Evolutionary conservation across 2,329 filamentous ascomycete species (phyloP).

Genomic region (Elsinoe fawcettii): DNA sequence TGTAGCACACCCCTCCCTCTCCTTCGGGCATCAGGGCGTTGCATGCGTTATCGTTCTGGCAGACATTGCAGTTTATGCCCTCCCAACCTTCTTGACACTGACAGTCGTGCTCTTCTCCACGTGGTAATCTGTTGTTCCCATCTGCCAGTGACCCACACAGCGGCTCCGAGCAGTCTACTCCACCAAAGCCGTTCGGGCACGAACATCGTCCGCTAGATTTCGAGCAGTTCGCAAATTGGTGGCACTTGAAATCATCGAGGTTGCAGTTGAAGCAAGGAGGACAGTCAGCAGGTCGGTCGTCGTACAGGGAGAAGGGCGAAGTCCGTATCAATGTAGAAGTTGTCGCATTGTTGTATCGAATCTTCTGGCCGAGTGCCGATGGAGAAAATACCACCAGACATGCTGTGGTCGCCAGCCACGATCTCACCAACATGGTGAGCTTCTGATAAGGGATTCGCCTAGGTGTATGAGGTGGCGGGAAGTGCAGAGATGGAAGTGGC

Average conservation of each 20-base stretch:
- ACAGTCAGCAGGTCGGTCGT: slow-evolving; percentile 66
- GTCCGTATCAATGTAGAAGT: slow-evolving; percentile 41
- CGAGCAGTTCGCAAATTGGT: slow-evolving; percentile 85
- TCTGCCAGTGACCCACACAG: slow-evolving; percentile 83
- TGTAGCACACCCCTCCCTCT: slow-evolving; percentile 82
- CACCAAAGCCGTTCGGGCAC: slow-evolving; percentile 86
- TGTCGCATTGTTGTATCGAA: slow-evolving; percentile 17
- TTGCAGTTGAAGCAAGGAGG: slow-evolving; percentile 97
- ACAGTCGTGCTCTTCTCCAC: slow-evolving; percentile 59
- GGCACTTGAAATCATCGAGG: slow-evolving; percentile 81
- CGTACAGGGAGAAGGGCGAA: slow-evolving; percentile 63
- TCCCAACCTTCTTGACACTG: slow-evolving; percentile 89
- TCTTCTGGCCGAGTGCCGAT: slow-evolving; percentile 4
- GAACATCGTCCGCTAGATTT: slow-evolving; percentile 85
- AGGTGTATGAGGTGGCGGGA: not conserved
- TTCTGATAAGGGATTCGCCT: not conserved
- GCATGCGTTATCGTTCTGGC: slow-evolving; percentile 73
- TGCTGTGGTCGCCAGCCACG: slow-evolving; percentile 6
- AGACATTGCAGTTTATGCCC: slow-evolving; percentile 96
- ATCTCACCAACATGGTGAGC: slow-evolving; percentile 8
- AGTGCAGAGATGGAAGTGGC: not conserved
- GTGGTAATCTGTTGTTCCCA: slow-evolving; percentile 68
- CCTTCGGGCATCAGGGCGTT: slow-evolving; percentile 77
- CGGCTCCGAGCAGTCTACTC: slow-evolving; percentile 84
- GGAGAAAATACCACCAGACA: not conserved